phyloP scores from a whole-genome alignment of 345 rosid species.

The Camelina hispida region DNA sequence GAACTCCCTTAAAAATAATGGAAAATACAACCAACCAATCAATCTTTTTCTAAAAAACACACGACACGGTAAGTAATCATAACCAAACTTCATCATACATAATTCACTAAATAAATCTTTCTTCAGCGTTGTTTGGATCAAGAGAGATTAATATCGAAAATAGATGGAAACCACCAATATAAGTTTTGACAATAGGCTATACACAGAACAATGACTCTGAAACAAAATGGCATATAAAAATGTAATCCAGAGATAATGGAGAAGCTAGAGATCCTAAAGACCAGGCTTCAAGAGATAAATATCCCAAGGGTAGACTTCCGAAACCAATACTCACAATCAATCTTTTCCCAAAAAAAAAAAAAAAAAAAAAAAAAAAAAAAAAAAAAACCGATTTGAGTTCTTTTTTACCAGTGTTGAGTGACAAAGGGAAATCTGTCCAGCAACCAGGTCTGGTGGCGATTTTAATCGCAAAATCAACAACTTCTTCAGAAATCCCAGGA shows the following conservation, averaged over 20 bases:
- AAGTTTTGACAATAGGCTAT: background rate
- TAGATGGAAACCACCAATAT: background rate
- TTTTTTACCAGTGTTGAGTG: constrained; percentile 50
- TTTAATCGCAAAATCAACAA: constrained; percentile 58
- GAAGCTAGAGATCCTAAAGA: background rate
- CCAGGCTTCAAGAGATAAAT: background rate
- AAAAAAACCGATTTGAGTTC: no score
- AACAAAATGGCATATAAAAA: no score
- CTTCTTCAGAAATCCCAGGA: constrained; percentile 61
- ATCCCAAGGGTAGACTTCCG: background rate
- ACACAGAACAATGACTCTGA: background rate
- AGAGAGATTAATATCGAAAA: no score
- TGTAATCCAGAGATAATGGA: background rate
- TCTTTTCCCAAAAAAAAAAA: background rate
- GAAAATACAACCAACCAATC: background rate
- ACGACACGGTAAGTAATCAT: background rate
- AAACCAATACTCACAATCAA: background rate
- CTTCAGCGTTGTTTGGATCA: background rate
- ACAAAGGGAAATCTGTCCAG: constrained; percentile 73
- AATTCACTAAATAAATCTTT: background rate
- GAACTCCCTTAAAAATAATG: background rate
- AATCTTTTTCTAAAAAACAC: background rate
- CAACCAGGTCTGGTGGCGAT: constrained; percentile 59
- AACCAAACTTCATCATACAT: background rate
- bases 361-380: no score